A percentile compares a stretch with the other conserved stretches of the same genome.
These are phyloP conservation scores for Conticribra weissflogii DNA, from an alignment of 108 stramenopile species.

Conservation along the genomic window DNA sequence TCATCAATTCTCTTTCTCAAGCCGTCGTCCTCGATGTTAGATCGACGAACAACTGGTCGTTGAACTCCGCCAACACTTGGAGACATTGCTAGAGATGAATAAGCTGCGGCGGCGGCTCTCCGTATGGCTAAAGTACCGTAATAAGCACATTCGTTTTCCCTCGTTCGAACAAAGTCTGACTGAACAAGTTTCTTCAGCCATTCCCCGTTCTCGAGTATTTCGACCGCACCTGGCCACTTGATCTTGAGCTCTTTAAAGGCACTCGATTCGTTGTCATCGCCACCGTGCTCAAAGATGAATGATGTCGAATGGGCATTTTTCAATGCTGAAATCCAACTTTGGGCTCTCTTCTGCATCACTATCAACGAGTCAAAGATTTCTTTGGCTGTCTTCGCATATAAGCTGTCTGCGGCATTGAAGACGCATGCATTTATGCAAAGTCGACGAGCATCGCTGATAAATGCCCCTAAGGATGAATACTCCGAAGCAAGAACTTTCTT, in stretches of 20 bases:
- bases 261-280: conserved; percentile 37
- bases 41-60: conserved; percentile 54
- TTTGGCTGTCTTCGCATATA: conserved; percentile 77
- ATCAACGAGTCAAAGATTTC: conserved; percentile 62
- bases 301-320: conserved; percentile 70
- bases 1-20: conserved; percentile 57
- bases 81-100: conserved; percentile 58
- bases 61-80: conserved; percentile 45
- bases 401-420: conserved; percentile 78
- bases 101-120: conserved; percentile 69
- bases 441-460: conserved; percentile 63
- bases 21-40: conserved; percentile 61
- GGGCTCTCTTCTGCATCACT: conserved; percentile 70
- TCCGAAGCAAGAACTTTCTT: conserved; percentile 56
- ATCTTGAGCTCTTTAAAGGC: conserved; percentile 64
- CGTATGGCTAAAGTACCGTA: conserved; percentile 78
- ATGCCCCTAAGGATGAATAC: conserved; percentile 73
- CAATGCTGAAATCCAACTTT: conserved; percentile 68
- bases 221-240: conserved; percentile 81
- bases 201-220: conserved; percentile 64
- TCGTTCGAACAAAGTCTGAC: conserved; percentile 76
- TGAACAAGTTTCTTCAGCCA: conserved; percentile 57
- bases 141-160: conserved; percentile 86
- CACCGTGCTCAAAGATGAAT: conserved; percentile 36
- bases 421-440: conserved; percentile 76